Conservation (phyloP, 2,329 filamentous ascomycete species). For the Fusarium continuum region DNA sequence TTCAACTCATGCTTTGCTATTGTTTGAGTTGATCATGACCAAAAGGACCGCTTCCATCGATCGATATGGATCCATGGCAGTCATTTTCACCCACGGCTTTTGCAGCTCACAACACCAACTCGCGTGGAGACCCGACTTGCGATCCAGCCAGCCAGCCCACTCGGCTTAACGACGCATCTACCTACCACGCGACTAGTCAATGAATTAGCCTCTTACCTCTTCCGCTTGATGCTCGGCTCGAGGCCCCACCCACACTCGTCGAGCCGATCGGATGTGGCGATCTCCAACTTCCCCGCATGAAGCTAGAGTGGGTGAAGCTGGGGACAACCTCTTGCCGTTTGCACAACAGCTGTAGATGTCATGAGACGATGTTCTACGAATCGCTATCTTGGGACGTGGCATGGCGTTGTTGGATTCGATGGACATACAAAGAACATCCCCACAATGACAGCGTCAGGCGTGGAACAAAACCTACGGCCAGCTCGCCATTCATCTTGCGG, state of each 20-base stretch:
- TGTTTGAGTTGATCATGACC: conserved; percentile 43
- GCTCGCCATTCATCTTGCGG: conserved; percentile 16
- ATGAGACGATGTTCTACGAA: conserved; percentile 1
- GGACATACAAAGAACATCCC: conserved; percentile 12
- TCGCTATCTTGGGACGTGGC: conserved; percentile 20
- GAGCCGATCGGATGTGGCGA: conserved; percentile 41
- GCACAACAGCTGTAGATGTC: not conserved
- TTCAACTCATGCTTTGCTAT: conserved; percentile 65
- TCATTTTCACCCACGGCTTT: no score
- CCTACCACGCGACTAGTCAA: conserved; percentile 12
- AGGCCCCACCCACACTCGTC: conserved; percentile 40
- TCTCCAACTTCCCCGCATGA: conserved; percentile 43
- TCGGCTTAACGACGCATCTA: no score
- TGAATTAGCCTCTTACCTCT: conserved; percentile 6
- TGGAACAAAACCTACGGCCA: conserved; percentile 20
- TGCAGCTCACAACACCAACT: not conserved
- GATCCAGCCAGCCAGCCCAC: conserved; percentile 1
- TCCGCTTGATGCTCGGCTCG: conserved; percentile 34
- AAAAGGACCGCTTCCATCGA: not conserved
- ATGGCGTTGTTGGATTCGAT: conserved; percentile 24
- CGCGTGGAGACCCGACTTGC: not conserved
- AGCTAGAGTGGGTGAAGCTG: conserved; percentile 18
- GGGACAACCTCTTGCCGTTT: not conserved
- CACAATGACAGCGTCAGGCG: conserved; percentile 10
- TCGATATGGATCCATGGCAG: no score